A percentile compares a stretch with the other conserved stretches of the same genome.
Conservation (phyloP, 1,139 yeast species). For the Sporopachydermia cereana region DNA sequence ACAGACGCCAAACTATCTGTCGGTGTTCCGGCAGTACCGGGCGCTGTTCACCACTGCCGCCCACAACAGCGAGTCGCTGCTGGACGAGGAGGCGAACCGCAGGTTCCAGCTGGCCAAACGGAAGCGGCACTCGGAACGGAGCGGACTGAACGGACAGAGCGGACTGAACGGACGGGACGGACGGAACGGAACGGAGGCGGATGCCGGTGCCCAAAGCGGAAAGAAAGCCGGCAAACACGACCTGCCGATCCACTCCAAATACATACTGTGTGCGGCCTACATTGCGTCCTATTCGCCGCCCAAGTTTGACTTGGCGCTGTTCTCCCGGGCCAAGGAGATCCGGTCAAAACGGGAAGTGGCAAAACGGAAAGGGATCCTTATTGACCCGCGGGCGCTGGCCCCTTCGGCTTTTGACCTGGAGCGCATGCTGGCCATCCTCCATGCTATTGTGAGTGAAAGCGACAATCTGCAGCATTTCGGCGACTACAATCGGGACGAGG, state of each 20-base stretch:
- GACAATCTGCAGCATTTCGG: constrained; percentile 19
- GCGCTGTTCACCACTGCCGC: constrained; percentile 32
- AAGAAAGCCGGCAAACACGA: constrained; percentile 12
- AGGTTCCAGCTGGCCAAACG: too few species aligned
- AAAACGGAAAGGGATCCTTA: constrained; percentile 32
- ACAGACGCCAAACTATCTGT: constrained; percentile 29
- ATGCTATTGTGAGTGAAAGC: constrained; percentile 35
- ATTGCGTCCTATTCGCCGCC: constrained; percentile 58
- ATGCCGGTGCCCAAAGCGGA: neutral
- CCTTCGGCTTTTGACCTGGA: constrained; percentile 59
- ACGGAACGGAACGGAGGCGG: constrained; percentile 9
- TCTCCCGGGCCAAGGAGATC: constrained; percentile 46
- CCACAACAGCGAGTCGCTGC: constrained; percentile 23
- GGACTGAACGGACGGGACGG: neutral
- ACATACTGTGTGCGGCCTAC: constrained; percentile 53
- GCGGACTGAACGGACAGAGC: constrained; percentile 6
- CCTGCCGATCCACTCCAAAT: constrained; percentile 47
- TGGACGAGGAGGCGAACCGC: constrained; percentile 10
- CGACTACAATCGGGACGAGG: neutral
- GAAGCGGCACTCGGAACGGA: constrained; percentile 1
- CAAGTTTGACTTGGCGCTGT: constrained; percentile 45
- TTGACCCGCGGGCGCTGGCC: constrained; percentile 43
- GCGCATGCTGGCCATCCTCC: constrained; percentile 52
- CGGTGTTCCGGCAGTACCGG: constrained; percentile 34
- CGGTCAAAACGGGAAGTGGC: constrained; percentile 30